Percentiles rank a stretch among this genome's conserved stretches.
These are phyloP conservation scores for Prunus mira DNA, from an alignment of 306 rosid genomes.

Conservation along the genomic window DNA sequence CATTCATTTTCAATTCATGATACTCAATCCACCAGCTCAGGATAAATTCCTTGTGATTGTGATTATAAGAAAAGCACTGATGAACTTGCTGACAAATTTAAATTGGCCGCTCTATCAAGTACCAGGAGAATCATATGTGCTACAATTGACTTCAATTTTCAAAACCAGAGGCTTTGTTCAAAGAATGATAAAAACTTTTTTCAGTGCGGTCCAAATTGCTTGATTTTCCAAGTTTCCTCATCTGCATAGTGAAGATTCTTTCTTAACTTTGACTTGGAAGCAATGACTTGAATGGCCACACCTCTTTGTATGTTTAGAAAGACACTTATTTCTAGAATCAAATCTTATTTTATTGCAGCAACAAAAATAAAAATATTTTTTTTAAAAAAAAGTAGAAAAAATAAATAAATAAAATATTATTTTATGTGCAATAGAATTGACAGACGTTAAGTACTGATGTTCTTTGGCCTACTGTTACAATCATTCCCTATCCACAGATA, in stretches of 20 bases:
- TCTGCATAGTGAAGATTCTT: constrained; percentile 12
- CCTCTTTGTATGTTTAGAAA: constrained; percentile 29
- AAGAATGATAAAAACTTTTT: background rate
- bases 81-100: background rate
- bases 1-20: background rate
- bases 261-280: constrained; percentile 36
- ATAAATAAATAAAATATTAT: background rate
- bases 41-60: constrained; percentile 10
- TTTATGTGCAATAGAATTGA: background rate
- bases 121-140: background rate
- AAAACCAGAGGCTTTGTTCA: background rate
- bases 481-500: constrained; percentile 19
- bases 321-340: constrained; percentile 27
- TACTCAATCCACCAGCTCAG: constrained; percentile 1
- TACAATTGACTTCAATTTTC: background rate
- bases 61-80: background rate
- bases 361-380: background rate
- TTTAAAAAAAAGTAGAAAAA: too few relatives aligned
- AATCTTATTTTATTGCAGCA: constrained; percentile 16
- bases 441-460: constrained; percentile 21
- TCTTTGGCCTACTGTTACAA: constrained; percentile 24
- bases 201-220: constrained; percentile 10
- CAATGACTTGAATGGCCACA: constrained; percentile 17
- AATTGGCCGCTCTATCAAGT: background rate
- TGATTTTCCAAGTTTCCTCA: constrained; percentile 23